Percentiles rank a stretch among this genome's conserved stretches.
Conservation (phyloP, 352 stramenopile species). For the Peronospora belbahrii region DNA sequence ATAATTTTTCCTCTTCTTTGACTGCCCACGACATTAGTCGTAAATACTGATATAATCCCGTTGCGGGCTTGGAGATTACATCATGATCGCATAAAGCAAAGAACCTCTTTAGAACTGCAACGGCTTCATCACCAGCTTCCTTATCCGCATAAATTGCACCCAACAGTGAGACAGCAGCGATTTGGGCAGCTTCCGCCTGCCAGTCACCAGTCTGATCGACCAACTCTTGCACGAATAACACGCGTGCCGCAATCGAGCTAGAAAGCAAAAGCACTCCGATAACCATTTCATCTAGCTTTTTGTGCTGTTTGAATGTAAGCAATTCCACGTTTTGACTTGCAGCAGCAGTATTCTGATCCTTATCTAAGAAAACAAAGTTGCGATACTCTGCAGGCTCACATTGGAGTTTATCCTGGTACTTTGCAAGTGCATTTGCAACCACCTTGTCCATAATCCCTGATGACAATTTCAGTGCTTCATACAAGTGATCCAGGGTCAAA, state of each 20-base stretch:
- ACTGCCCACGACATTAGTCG: slow-evolving; percentile 13
- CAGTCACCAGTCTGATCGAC: slow-evolving; percentile 18
- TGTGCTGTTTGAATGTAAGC: slow-evolving; percentile 25
- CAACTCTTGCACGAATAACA: slow-evolving; percentile 11
- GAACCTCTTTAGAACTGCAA: slow-evolving; percentile 12
- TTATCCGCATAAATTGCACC: slow-evolving; percentile 3
- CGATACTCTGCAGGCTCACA: slow-evolving; percentile 18
- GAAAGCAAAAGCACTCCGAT: slow-evolving; percentile 17
- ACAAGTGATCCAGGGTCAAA: slow-evolving; percentile 42
- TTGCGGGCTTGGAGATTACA: background rate
- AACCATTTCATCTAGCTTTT: slow-evolving; percentile 22
- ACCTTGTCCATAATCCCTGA: slow-evolving; percentile 21
- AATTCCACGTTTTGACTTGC: slow-evolving; percentile 5
- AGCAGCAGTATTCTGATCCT: slow-evolving; percentile 13
- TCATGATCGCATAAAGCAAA: slow-evolving; percentile 18
- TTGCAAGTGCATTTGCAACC: slow-evolving; percentile 11
- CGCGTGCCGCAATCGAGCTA: slow-evolving; percentile 10
- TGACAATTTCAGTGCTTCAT: slow-evolving; percentile 28
- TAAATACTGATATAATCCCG: slow-evolving; percentile 24
- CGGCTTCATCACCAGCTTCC: slow-evolving; percentile 9
- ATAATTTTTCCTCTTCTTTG: slow-evolving; percentile 9
- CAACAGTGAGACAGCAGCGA: slow-evolving; percentile 22
- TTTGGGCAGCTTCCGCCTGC: slow-evolving; percentile 19
- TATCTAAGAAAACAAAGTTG: slow-evolving; percentile 34
- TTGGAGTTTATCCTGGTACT: slow-evolving; percentile 5